phyloP scores from a whole-genome alignment of 208 protist genomes.

The Leptomonas seymouri region DNA sequence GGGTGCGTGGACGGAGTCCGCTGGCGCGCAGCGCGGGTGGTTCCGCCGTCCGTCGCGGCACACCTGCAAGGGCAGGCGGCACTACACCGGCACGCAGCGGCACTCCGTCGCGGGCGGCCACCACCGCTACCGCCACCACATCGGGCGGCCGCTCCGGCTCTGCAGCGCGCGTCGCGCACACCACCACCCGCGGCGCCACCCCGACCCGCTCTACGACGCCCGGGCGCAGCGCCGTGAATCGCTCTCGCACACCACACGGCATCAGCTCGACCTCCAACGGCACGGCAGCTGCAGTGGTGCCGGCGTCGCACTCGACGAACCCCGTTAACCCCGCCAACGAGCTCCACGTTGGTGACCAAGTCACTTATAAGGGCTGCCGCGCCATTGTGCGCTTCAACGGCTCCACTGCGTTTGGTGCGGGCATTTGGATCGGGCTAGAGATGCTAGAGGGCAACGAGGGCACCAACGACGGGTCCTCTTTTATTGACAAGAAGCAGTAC shows the following conservation, averaged over 20 bases:
- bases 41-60: constrained; percentile 77
- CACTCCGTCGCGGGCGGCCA: constrained; percentile 36
- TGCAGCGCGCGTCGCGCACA: constrained; percentile 18
- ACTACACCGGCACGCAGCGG: constrained; percentile 55
- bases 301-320: constrained; percentile 24
- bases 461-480: constrained; percentile 89
- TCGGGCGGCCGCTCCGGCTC: constrained; percentile 30
- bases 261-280: constrained; percentile 2
- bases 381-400: constrained; percentile 89
- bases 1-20: constrained; percentile 65
- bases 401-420: constrained; percentile 79
- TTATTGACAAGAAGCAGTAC: constrained; percentile 92
- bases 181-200: constrained; percentile 30
- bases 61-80: constrained; percentile 63
- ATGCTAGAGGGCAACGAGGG: constrained; percentile 92
- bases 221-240: constrained; percentile 32
- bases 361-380: constrained; percentile 86
- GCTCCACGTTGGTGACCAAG: constrained; percentile 70
- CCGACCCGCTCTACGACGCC: constrained; percentile 35
- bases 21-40: constrained; percentile 78
- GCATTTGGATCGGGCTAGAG: constrained; percentile 90
- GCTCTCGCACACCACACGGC: constrained; percentile 40
- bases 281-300: background rate
- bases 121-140: constrained; percentile 7
- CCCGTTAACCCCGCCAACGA: constrained; percentile 68